A percentile compares a stretch with the other conserved stretches of the same genome.
These are phyloP conservation scores for Ustilago esculenta DNA, from an alignment of 1,284 basidiomycete species.

Conservation along the genomic window DNA sequence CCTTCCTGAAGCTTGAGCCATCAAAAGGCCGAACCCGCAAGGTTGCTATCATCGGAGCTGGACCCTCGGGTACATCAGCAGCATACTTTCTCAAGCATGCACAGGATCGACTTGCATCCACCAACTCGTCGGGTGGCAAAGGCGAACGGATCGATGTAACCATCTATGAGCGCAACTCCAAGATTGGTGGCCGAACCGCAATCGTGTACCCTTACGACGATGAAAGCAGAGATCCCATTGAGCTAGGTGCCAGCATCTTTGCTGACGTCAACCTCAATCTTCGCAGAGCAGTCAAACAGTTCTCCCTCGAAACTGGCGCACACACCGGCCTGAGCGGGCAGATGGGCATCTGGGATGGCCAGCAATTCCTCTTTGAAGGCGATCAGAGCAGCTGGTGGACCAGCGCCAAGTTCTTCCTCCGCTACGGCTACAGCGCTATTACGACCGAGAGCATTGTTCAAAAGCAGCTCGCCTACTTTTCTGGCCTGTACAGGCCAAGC, in stretches of 20 bases:
- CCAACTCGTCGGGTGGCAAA: slow-evolving; percentile 3
- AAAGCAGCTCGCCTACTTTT: slow-evolving; percentile 69
- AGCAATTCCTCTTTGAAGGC: slow-evolving; percentile 60
- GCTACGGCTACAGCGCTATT: slow-evolving; percentile 82
- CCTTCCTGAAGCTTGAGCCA: not conserved
- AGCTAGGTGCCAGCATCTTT: slow-evolving; percentile 88
- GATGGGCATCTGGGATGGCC: slow-evolving; percentile 80
- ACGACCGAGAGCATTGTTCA: slow-evolving; percentile 71
- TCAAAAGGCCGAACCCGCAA: slow-evolving; percentile 21
- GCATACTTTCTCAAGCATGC: slow-evolving; percentile 82
- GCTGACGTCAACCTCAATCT: slow-evolving; percentile 80
- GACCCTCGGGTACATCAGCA: slow-evolving; percentile 84
- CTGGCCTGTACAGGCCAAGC: slow-evolving; percentile 73
- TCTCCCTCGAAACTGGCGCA: slow-evolving; percentile 28
- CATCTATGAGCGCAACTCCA: slow-evolving; percentile 79
- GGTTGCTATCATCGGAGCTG: slow-evolving; percentile 87
- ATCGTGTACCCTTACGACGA: slow-evolving; percentile 81
- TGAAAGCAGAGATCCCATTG: slow-evolving; percentile 72
- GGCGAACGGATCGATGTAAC: slow-evolving; percentile 74
- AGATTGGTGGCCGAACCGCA: slow-evolving; percentile 85
- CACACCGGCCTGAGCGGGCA: slow-evolving; percentile 17
- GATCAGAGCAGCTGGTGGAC: slow-evolving; percentile 62
- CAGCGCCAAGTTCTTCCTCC: slow-evolving; percentile 69
- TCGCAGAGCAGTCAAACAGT: slow-evolving; percentile 38
- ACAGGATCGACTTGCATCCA: slow-evolving; percentile 60